Base-by-base conservation (phyloP, 441 rosid genomes). In the Syzygium syzygioides region DNA sequence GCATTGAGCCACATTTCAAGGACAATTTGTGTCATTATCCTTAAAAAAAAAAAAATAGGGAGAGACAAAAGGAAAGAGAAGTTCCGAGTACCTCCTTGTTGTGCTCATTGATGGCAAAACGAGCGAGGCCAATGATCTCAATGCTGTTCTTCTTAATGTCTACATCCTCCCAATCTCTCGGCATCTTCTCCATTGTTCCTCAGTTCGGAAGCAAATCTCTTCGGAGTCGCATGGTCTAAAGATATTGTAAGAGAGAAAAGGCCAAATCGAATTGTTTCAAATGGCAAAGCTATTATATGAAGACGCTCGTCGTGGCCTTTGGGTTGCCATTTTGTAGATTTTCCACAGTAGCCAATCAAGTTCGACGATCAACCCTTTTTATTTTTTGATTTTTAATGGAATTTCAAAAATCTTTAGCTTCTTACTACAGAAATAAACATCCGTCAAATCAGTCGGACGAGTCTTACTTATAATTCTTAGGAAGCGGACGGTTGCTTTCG, bases 61-160 rank as follows among this genome's bases (percentile, higher is more conserved):
- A n/a, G n/a, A n/a, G n/a, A n/a, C n/a, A n/a, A n/a, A n/a, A n/a
- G n/a, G n/a, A n/a, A n/a, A n/a, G n/a, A n/a, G n/a, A 57, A n/a
- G n/a, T n/a, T 10, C 53, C 54, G 54, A 26, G 48, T 3, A 96
- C 98, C 94, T 94, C 93, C 93, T 94, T 95, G 95, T 96, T 96
- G 88, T 95, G 92, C 84, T 96, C 97, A 20, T 96, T 98, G 76
- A 96, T 96, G 19, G 98, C 97, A 84, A 94, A 96, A 90, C 96
- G 96, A 90, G 96, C 96, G 12, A 96, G 98, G 87, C 86, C 86
- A 54, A 95, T 95, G 60, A 94, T 89, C 89, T 95, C 95, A 60
- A 92, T 86, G 89, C 93, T 94, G 91, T 97, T 97, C 45, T 45
- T 7, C 8, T 45, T 45, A 45, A 45, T 45, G 7, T 45, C 48